A percentile compares a stretch with the other conserved stretches of the same genome.
Evolutionary conservation across 1,284 basidiomycete genomes (phyloP).

Genomic region (Stygiomarasmius scandens): DNA sequence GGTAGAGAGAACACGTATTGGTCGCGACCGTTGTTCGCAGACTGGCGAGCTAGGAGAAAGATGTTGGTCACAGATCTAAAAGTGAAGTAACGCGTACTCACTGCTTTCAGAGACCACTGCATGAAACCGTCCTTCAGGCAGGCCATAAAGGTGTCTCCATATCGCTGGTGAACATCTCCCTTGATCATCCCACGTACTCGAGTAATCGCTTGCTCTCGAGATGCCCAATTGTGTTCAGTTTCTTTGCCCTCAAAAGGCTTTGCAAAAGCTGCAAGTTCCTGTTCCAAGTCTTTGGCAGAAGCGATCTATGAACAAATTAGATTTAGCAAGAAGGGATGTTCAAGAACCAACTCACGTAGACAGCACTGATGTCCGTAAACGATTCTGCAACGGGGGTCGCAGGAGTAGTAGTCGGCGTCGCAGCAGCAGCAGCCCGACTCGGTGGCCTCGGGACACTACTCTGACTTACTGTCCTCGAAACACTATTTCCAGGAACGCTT

Average conservation of each 20-base stretch:
- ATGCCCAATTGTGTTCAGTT: slow-evolving; percentile 95
- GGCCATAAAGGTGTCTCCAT: slow-evolving; percentile 72
- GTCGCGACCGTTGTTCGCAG: slow-evolving; percentile 90
- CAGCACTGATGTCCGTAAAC: slow-evolving; percentile 56
- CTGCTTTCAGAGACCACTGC: slow-evolving; percentile 86
- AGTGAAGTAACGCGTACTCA: slow-evolving; percentile 40
- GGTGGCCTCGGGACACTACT: slow-evolving; percentile 53
- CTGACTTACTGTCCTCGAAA: slow-evolving; percentile 53
- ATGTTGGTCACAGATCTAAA: slow-evolving; percentile 12
- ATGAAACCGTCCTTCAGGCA: slow-evolving; percentile 79
- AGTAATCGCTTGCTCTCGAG: slow-evolving; percentile 79
- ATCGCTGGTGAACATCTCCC: slow-evolving; percentile 78
- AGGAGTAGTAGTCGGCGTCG: slow-evolving; percentile 40
- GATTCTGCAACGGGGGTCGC: slow-evolving; percentile 41
- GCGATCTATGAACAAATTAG: slow-evolving; percentile 61
- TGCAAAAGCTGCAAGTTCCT: slow-evolving; percentile 79
- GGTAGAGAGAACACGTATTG: slow-evolving; percentile 80
- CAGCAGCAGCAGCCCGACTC: slow-evolving; percentile 56
- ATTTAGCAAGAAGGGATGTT: not conserved
- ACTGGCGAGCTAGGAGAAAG: slow-evolving; percentile 69
- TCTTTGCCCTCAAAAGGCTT: slow-evolving; percentile 93
- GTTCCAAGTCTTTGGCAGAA: slow-evolving; percentile 82
- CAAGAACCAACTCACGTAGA: slow-evolving; percentile 61
- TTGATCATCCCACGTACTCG: slow-evolving; percentile 92
- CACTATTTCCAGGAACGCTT: slow-evolving; percentile 27